Evolutionary conservation across 2,329 filamentous ascomycete genomes (phyloP), one percentile per base, ranked within the genome.

Genomic region (Teratosphaeria nubilosa): DNA sequence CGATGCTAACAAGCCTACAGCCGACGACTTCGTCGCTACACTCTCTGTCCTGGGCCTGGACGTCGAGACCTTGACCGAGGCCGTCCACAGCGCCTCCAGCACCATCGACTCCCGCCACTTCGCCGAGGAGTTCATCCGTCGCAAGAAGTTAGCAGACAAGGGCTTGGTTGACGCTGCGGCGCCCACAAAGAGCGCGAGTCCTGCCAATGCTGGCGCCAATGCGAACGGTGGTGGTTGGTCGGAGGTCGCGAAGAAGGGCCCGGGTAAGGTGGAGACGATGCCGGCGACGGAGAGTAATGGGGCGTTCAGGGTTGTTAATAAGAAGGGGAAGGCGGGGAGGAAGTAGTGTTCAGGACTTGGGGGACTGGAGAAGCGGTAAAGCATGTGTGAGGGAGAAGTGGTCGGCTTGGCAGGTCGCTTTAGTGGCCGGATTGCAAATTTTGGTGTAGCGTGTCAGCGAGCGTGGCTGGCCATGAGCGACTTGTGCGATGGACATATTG

Each of bases 231-330:
- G 88, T 57, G 92, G 92, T 22, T 99, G 94, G 94, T 96, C 82
- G 66, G 94, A 97, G 76, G 94, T 99, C 56, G 94, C 94, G 1
- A 97, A 97, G 85, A 96, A 96, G 80, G 87, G 88, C 25, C 77
- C 76, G 54, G 69, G 67, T 1, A 63, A 61, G 64, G 63, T 70
- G 68, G 59, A 72, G 60, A 74, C 41, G 41, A 20, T 7, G 9
- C 20, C 70, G 54, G 75, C 76, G 68, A 68, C 74, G 54, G 70
- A 73, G 53, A 71, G 74, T 51, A 82, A 79, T 25, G 81, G 86
- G 10, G 83, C 83, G 54, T 97, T 96, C 78, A 94, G 94, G 79
- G 89, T 97, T 56, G 92, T 97, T 11, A 84, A 90, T 14, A 82
- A 86, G 62, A 91, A 94, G 74, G 97, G 96, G 85, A 86, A 81